These are phyloP conservation scores for Pythium guiyangense DNA, from an alignment of 352 stramenopile genomes.

Conservation along the genomic window DNA sequence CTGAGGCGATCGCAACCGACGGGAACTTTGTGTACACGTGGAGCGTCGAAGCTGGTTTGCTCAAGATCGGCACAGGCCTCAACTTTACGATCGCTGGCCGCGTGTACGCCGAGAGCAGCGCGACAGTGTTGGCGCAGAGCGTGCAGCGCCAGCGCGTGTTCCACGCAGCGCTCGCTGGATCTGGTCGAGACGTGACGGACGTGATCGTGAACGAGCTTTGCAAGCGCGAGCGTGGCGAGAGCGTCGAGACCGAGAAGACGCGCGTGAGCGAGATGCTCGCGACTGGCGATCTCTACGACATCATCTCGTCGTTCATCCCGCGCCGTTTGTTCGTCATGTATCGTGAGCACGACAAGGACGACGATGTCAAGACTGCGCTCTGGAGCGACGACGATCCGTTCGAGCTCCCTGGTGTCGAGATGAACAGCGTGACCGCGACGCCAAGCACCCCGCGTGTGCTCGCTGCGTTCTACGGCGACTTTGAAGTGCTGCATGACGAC, in stretches of 20 bases:
- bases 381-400: conserved; percentile 7
- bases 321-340: conserved; percentile 26
- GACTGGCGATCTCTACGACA: conserved; percentile 6
- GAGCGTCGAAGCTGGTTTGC: conserved; percentile 33
- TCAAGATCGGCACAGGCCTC: conserved; percentile 62
- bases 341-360: conserved; percentile 13
- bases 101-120: conserved; percentile 40
- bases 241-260: background rate
- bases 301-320: conserved; percentile 13
- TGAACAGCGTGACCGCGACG: background rate
- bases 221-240: background rate
- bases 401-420: conserved; percentile 1
- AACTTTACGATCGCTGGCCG: conserved; percentile 73
- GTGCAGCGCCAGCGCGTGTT: conserved; percentile 23
- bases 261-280: conserved; percentile 15
- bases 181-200: conserved; percentile 35
- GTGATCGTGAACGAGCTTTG: conserved; percentile 14
- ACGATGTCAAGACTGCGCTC: conserved; percentile 4
- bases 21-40: conserved; percentile 66
- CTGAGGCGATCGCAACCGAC: conserved; percentile 42
- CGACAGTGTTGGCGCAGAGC: conserved; percentile 22
- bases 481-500: conserved; percentile 29
- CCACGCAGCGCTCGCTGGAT: conserved; percentile 29
- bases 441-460: conserved; percentile 4
- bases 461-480: conserved; percentile 49